A percentile compares a stretch with the other conserved stretches of the same genome.
These are phyloP conservation scores for Solanum ossicruentum DNA, from an alignment of 257 asterid species.

Conservation along the genomic window DNA sequence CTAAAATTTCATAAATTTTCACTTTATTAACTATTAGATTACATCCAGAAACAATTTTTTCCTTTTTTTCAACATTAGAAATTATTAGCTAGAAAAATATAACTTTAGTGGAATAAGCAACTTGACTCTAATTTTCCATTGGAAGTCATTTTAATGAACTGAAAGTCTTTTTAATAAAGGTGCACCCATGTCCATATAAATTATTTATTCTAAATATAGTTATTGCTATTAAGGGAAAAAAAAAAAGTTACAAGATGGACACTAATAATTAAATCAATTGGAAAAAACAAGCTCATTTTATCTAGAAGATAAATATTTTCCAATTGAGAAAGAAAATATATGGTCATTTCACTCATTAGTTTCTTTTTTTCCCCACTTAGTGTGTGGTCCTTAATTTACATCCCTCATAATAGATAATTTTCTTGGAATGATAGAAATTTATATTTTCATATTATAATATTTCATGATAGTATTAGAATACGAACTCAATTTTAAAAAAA, in stretches of 20 bases:
- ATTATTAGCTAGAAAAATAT: background rate
- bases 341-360: background rate
- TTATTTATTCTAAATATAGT: background rate
- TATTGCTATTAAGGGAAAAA: background rate
- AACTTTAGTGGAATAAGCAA: background rate
- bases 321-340: background rate
- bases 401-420: background rate
- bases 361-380: background rate
- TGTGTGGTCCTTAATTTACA: background rate
- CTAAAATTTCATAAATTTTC: accelerated
- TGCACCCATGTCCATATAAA: background rate
- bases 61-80: background rate
- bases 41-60: background rate
- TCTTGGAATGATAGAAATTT: background rate
- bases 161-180: background rate
- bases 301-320: background rate
- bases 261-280: background rate
- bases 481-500: background rate
- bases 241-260: background rate
- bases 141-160: background rate
- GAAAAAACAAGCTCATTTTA: background rate
- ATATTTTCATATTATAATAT: background rate
- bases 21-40: background rate
- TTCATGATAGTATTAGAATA: background rate
- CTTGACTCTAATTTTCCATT: background rate